Conservation (phyloP, 768 basidiomycete species). For the Leccinellum luteum region DNA sequence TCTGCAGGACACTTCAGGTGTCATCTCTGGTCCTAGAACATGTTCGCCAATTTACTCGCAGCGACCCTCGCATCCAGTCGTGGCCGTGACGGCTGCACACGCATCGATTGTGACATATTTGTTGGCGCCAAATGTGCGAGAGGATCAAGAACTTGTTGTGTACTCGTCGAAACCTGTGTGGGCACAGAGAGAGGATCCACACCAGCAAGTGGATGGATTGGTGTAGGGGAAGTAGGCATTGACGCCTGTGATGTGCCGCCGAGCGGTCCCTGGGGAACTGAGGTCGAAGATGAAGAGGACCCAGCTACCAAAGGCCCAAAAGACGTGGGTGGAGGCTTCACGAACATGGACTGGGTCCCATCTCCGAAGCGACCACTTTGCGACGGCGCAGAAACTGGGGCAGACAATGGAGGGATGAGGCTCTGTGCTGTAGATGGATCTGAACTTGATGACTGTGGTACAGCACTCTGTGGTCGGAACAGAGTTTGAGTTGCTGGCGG, state of each 20-base stretch:
- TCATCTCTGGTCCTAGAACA: slow-evolving; percentile 53
- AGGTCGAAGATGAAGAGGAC: slow-evolving; percentile 37
- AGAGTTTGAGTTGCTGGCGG: slow-evolving; percentile 20
- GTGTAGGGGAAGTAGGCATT: neutral
- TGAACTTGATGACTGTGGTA: slow-evolving; percentile 51
- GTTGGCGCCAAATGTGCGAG: slow-evolving; percentile 59
- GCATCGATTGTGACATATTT: slow-evolving; percentile 71
- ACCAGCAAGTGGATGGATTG: slow-evolving; percentile 20
- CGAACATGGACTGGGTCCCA: slow-evolving; percentile 80
- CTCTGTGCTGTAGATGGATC: slow-evolving; percentile 46
- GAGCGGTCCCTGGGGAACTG: slow-evolving; percentile 22
- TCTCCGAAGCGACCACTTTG: slow-evolving; percentile 67
- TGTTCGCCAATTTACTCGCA: slow-evolving; percentile 87
- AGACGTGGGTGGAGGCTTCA: slow-evolving; percentile 47
- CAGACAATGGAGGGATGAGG: slow-evolving; percentile 21
- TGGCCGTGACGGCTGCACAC: slow-evolving; percentile 66
- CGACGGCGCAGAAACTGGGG: slow-evolving; percentile 44
- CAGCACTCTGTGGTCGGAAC: slow-evolving; percentile 30
- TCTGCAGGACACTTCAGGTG: neutral
- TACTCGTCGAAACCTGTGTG: slow-evolving; percentile 5
- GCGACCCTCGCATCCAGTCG: slow-evolving; percentile 83
- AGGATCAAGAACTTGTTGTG: slow-evolving; percentile 51
- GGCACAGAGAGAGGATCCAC: slow-evolving; percentile 14
- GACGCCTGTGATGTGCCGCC: slow-evolving; percentile 9
- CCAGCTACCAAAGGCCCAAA: slow-evolving; percentile 33